These are phyloP conservation scores for Helotiales sp. DNA, from an alignment of 2,329 filamentous ascomycete genomes.

Conservation along the genomic window DNA sequence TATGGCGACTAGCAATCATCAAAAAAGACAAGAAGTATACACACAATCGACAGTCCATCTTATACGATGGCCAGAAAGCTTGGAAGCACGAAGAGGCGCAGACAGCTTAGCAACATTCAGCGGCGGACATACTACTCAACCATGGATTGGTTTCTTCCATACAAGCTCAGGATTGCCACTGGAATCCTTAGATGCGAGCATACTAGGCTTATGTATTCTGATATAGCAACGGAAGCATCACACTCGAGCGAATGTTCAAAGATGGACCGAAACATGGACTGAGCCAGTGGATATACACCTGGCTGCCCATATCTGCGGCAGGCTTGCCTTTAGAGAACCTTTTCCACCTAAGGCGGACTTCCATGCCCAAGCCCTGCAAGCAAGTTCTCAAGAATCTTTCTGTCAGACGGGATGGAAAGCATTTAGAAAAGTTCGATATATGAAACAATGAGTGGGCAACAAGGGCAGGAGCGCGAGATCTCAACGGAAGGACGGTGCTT, in stretches of 20 bases:
- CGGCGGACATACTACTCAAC: neutral
- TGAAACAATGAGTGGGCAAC: too few relatives aligned
- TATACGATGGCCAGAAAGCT: neutral
- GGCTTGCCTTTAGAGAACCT: neutral
- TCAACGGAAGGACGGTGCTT: neutral
- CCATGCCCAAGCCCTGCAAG: neutral
- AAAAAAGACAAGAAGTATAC: neutral
- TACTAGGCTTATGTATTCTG: neutral
- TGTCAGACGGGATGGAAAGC: too few relatives aligned
- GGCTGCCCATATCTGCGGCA: neutral
- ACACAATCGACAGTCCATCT: neutral
- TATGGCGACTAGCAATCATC: neutral
- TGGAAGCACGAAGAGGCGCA: neutral
- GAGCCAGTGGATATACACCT: neutral
- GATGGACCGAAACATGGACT: neutral
- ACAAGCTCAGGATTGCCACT: neutral
- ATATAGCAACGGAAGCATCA: neutral
- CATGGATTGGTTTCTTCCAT: neutral
- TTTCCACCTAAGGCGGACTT: neutral
- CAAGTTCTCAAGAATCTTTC: neutral
- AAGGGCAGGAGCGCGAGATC: neutral
- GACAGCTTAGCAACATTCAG: neutral
- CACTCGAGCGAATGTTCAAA: neutral
- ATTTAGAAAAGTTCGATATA: too few relatives aligned
- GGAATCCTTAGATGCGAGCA: neutral